Percentiles rank a stretch among this genome's conserved stretches.
Conservation (phyloP, 2,329 filamentous ascomycete species). For the Apiospora aurea region DNA sequence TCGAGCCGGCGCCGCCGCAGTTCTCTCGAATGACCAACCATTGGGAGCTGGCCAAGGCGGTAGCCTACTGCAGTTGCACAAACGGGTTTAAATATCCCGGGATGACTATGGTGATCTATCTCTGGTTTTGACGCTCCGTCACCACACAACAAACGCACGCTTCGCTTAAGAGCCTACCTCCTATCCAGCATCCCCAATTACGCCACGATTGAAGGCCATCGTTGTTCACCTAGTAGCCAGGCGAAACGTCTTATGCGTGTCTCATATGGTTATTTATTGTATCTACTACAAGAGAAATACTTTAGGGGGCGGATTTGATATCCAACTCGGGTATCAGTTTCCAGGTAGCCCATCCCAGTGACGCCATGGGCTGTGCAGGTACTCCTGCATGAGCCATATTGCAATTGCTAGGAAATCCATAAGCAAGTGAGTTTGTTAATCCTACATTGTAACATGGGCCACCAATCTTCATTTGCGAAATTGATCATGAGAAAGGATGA, state of each 20-base stretch:
- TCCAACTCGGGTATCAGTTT: background rate
- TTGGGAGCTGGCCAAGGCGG: background rate
- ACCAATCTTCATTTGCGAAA: background rate
- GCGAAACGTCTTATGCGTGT: too few species aligned
- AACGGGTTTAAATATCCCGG: background rate
- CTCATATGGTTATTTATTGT: too few species aligned
- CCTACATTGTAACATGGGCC: background rate
- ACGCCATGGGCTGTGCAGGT: background rate
- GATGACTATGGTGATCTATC: background rate
- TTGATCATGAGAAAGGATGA: conserved; percentile 18
- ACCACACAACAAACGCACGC: background rate
- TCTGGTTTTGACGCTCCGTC: background rate
- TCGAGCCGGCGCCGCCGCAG: background rate
- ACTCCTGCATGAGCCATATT: background rate
- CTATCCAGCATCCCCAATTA: background rate
- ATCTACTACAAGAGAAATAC: background rate
- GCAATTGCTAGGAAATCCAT: background rate
- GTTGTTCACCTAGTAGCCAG: too few species aligned
- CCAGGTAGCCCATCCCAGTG: background rate
- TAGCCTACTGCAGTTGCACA: background rate
- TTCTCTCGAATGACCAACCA: background rate
- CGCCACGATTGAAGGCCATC: background rate
- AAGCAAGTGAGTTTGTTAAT: background rate
- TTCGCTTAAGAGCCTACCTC: background rate
- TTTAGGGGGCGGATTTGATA: background rate